These are phyloP conservation scores for Trametes sanguinea DNA, from an alignment of 768 basidiomycete species.

Conservation along the genomic window DNA sequence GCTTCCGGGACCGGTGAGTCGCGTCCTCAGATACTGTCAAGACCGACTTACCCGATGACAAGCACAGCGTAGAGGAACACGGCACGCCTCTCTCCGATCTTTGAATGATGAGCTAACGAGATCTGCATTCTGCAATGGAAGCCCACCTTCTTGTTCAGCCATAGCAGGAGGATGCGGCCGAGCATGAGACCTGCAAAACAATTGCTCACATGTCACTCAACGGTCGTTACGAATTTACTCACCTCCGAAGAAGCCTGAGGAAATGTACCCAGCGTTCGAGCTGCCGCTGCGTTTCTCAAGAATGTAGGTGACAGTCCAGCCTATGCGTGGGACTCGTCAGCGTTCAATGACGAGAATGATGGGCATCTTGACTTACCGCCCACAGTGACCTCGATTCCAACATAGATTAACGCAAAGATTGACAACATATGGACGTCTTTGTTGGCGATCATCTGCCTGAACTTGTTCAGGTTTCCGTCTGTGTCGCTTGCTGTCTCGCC, in stretches of 20 bases:
- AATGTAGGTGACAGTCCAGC: slow-evolving; percentile 49
- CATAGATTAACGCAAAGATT: slow-evolving; percentile 42
- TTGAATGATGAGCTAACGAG: neutral
- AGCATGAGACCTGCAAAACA: slow-evolving; percentile 27
- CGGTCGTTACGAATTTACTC: neutral
- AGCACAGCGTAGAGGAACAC: slow-evolving; percentile 28
- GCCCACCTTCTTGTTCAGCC: slow-evolving; percentile 28
- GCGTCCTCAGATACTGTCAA: neutral
- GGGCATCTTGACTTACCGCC: slow-evolving; percentile 36
- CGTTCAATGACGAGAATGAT: neutral
- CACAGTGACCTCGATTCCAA: slow-evolving; percentile 44
- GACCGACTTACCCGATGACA: slow-evolving; percentile 24
- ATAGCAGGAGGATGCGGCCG: slow-evolving; percentile 24
- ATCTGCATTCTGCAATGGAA: neutral
- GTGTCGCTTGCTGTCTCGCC: slow-evolving; percentile 28
- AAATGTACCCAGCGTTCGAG: slow-evolving; percentile 42
- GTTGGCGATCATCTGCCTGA: slow-evolving; percentile 37
- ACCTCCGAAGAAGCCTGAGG: slow-evolving; percentile 44
- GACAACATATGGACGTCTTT: slow-evolving; percentile 41
- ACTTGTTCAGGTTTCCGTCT: slow-evolving; percentile 31
- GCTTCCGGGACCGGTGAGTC: neutral
- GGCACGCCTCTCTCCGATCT: slow-evolving; percentile 30
- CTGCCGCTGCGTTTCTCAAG: slow-evolving; percentile 40
- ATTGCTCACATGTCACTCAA: neutral
- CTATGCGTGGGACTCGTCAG: slow-evolving; percentile 13